Evolutionary conservation across 2,329 filamentous ascomycete species (phyloP), one percentile per base, ranked within the genome.

Genomic region (Elsinoe necatrix): DNA sequence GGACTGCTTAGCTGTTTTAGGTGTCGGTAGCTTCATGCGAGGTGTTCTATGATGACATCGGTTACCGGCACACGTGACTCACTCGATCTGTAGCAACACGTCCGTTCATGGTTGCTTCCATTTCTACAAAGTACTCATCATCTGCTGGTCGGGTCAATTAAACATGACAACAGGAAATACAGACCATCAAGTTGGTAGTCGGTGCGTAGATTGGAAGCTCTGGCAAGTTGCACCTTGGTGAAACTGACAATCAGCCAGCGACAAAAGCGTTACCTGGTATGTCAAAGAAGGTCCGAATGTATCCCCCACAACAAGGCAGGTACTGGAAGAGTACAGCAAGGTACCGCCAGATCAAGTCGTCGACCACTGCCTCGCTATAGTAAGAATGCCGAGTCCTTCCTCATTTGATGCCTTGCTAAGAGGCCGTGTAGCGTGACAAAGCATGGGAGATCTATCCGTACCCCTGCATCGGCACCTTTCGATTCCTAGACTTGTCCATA

Each of bases 321-420:
- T 74, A 12, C 66, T 74, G 14, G 69, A 73, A 57, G 67, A 62
- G 7, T 74, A 73, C 61, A 70, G 69, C 61, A 67, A 67, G 21
- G 63, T 74, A 2, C 64, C 69, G 1, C 42, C 67, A 1, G 65
- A 65, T 23, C 60, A 70, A 12, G 65, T 74, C 7, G 61, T 67
- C 9, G n/a, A 64, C 14, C 72, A 74, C 56, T 66, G 73, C 42
- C 64, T 65, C 48, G 55, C 64, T 35, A 64, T 71, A 27, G 68
- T 70, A 58, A 60, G 67, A 58, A 25, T 16, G 14, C 14, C 3
- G 9, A 29, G 16, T 21, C 6, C 23, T 21, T 4, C 18, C 14
- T 25, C 14, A 6, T 5, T 4, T 8, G 20, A 12, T 18, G 29
- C 21, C 21, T 9, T 21, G 29, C 41, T 20, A n/a, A 43, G 4